Evolutionary conservation across 768 basidiomycete species (phyloP).

Genomic region (Melanogaster broomeanus): DNA sequence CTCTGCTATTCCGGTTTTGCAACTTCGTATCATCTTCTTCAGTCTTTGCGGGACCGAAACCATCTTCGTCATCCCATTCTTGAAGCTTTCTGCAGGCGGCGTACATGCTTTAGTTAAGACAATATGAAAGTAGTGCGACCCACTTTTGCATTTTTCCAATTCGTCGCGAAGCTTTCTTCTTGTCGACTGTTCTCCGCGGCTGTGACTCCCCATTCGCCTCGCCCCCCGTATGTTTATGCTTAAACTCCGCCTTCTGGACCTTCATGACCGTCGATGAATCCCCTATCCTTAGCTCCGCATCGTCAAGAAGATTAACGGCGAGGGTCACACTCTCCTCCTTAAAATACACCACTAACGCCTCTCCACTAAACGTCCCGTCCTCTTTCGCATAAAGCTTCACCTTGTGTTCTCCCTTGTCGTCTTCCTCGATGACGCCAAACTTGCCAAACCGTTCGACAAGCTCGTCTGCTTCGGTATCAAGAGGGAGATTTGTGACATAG

Average conservation of each 20-base stretch:
- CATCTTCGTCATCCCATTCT: slow-evolving; percentile 95
- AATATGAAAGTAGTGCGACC: background rate
- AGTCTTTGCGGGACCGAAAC: slow-evolving; percentile 73
- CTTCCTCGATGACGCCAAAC: slow-evolving; percentile 92
- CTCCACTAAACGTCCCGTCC: slow-evolving; percentile 87
- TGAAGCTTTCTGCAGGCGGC: slow-evolving; percentile 67
- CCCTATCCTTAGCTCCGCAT: slow-evolving; percentile 86
- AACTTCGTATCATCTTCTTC: slow-evolving; percentile 50
- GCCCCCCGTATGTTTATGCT: slow-evolving; percentile 58
- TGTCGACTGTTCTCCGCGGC: slow-evolving; percentile 67
- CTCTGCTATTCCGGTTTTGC: slow-evolving; percentile 61
- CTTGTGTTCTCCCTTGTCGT: slow-evolving; percentile 87
- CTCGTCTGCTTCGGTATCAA: slow-evolving; percentile 72
- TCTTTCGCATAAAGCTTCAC: slow-evolving; percentile 94
- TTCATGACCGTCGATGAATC: slow-evolving; percentile 72
- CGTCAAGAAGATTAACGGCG: slow-evolving; percentile 84
- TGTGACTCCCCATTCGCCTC: slow-evolving; percentile 43
- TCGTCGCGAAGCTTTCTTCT: slow-evolving; percentile 72
- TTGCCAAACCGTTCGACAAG: slow-evolving; percentile 85
- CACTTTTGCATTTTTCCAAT: slow-evolving; percentile 90
- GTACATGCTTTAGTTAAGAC: background rate
- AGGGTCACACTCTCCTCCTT: slow-evolving; percentile 93
- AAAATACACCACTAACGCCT: slow-evolving; percentile 95
- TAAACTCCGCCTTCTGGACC: slow-evolving; percentile 77
- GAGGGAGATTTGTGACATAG: slow-evolving; percentile 83